A percentile compares a stretch with the other conserved stretches of the same genome.
phyloP scores from a whole-genome alignment of 2,329 filamentous ascomycete species.

The Cladobotryum mycophilum region DNA sequence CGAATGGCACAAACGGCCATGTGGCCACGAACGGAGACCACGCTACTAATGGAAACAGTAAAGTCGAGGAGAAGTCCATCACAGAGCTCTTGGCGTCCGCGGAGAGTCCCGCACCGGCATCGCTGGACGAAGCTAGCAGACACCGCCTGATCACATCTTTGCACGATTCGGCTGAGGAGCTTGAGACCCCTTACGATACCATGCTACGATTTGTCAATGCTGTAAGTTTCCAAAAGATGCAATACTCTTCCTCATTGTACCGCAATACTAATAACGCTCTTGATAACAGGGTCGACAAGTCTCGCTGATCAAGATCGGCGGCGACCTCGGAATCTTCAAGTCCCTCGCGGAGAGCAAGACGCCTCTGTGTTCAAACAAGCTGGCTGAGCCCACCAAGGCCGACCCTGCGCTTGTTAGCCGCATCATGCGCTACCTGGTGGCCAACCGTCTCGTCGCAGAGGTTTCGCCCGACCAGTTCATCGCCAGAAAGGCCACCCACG shows the following conservation, averaged over 20 bases:
- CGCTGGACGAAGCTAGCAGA: constrained; percentile 6
- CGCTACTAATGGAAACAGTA: not conserved
- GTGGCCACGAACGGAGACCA: not conserved
- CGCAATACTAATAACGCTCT: too few species aligned
- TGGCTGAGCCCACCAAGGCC: constrained; percentile 17
- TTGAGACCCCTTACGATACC: too few species aligned
- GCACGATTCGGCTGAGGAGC: too few species aligned
- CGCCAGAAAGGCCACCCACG: constrained; percentile 23
- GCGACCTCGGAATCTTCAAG: constrained; percentile 17
- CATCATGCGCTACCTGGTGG: constrained; percentile 26
- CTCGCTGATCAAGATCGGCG: constrained; percentile 7
- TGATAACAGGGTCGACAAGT: too few species aligned
- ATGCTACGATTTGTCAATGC: too few species aligned
- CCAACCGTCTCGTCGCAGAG: constrained; percentile 26
- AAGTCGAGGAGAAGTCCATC: not conserved
- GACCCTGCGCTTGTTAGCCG: constrained; percentile 23
- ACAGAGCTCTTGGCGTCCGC: not conserved
- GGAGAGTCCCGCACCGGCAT: not conserved
- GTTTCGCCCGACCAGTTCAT: constrained; percentile 21
- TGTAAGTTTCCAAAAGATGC: too few species aligned
- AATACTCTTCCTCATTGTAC: too few species aligned
- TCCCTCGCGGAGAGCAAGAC: constrained; percentile 12
- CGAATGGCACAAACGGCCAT: too few species aligned
- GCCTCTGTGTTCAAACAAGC: constrained; percentile 15
- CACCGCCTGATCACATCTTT: not conserved